A percentile compares a stretch with the other conserved stretches of the same genome.
Evolutionary conservation across 2,329 filamentous ascomycete species (phyloP).

Genomic region (Macrophomina pseudophaseolina): DNA sequence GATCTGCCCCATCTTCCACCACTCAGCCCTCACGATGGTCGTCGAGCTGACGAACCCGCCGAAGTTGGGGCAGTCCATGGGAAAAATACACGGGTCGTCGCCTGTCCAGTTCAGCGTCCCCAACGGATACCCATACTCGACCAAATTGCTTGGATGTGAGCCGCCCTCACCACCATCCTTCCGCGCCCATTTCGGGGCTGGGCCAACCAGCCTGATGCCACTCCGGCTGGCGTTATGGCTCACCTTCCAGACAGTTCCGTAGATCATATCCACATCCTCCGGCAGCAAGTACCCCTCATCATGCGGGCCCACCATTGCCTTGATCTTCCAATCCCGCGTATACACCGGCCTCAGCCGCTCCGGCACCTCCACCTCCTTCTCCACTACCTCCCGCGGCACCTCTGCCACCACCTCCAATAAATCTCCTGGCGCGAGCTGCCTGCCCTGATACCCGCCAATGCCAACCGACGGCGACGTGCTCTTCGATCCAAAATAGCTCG

Average conservation of each 20-base stretch:
- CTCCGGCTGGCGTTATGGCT: slow-evolving; percentile 66
- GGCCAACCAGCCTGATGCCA: slow-evolving; percentile 65
- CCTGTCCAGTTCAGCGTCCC: slow-evolving; percentile 67
- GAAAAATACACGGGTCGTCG: slow-evolving; percentile 65
- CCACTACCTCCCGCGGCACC: slow-evolving; percentile 36
- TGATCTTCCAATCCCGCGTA: slow-evolving; percentile 57
- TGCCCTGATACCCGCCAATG: slow-evolving; percentile 65
- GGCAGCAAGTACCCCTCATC: slow-evolving; percentile 58
- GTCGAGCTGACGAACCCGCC: slow-evolving; percentile 64
- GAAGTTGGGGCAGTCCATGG: slow-evolving; percentile 64
- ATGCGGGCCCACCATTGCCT: slow-evolving; percentile 62
- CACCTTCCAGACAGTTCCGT: slow-evolving; percentile 63
- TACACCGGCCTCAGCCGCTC: slow-evolving; percentile 56
- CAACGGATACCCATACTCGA: slow-evolving; percentile 61
- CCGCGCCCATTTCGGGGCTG: slow-evolving; percentile 63
- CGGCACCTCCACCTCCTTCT: slow-evolving; percentile 46
- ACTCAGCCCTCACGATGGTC: slow-evolving; percentile 62
- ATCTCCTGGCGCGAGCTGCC: slow-evolving; percentile 61
- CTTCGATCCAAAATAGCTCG: slow-evolving; percentile 64
- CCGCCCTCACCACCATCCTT: slow-evolving; percentile 67
- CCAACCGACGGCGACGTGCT: slow-evolving; percentile 63
- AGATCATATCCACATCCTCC: slow-evolving; percentile 63
- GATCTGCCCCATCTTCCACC: slow-evolving; percentile 67
- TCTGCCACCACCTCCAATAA: slow-evolving; percentile 50
- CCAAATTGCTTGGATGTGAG: slow-evolving; percentile 63